phyloP scores from a whole-genome alignment of 257 asterid genomes.

The Nicotiana otophora region DNA sequence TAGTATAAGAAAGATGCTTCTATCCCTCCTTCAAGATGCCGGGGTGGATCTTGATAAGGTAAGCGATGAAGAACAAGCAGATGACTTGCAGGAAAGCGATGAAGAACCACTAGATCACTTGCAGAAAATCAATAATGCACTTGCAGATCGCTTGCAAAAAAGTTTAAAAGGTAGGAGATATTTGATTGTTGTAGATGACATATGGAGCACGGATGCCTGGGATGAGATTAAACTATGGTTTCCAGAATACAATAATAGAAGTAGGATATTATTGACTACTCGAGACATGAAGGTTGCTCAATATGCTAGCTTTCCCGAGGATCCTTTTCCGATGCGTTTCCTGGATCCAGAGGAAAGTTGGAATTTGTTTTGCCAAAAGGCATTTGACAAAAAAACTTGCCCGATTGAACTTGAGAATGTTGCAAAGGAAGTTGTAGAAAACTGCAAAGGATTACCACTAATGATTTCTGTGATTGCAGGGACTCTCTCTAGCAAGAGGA shows the following conservation, averaged over 20 bases:
- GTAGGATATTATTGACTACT: not conserved
- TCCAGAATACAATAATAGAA: not conserved
- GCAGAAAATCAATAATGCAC: too few relatives aligned
- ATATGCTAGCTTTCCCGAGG: not conserved
- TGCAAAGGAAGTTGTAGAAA: not conserved
- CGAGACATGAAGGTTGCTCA: not conserved
- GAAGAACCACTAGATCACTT: not conserved
- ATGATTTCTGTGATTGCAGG: not conserved
- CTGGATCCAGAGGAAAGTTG: not conserved
- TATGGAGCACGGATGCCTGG: not conserved
- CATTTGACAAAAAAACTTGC: not conserved
- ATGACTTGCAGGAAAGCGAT: not conserved
- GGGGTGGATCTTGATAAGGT: too few relatives aligned
- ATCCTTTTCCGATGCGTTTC: not conserved
- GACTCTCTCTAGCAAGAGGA: not conserved
- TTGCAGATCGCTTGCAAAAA: not conserved
- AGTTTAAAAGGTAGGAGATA: not conserved
- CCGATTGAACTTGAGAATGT: not conserved
- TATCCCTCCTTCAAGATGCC: too few relatives aligned
- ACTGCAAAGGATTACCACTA: not conserved
- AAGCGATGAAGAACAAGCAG: too few relatives aligned
- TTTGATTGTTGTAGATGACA: not conserved
- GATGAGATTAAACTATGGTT: not conserved
- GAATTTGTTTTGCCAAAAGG: not conserved
- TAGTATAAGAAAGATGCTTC: too few relatives aligned